Base-by-base conservation (phyloP, 2,329 filamentous ascomycete genomes). In the Neofusicoccum kwambonambiense region DNA sequence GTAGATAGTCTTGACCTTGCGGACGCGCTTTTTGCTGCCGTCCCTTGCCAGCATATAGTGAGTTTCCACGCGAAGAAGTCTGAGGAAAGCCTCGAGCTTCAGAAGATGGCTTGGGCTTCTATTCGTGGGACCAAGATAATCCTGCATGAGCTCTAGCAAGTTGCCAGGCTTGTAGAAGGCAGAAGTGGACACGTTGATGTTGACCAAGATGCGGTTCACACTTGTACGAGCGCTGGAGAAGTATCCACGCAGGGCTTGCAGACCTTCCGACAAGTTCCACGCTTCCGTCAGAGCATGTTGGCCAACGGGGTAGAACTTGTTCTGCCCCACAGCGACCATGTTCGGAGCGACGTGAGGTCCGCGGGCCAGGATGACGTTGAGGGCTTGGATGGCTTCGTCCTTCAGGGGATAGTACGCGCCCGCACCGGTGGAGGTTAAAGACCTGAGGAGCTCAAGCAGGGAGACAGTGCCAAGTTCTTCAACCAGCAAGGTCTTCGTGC, bases 201-300 rank as follows among this genome's bases (percentile, higher is more conserved):
- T 90, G 12, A 89, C 73, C 0, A 90, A 71, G 4, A 89, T 76
- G 3, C 86, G 80, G 44, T 81, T 82, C 13, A 85, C 84, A 2
- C 85, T 83, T 1, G 85, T 82, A 4, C 88, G 84, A 35, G 87
- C 83, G 69, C 86, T 89, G 11, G 86, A 79, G 70, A 85, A 89
- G 74, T 85, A 90, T 0, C 88, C 88, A 47, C 87, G 81, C 3
- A 87, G 73, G 0, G 86, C 86, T 54, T 84, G 78, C 0, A 90
- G 76, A 1, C 86, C 86, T 11, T 72, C 77, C 2, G 79, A 80
- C 1, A 89, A 78, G 35, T 79, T 70, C 3, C 71, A 70, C 0
- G 64, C 67, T 54, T 83, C 77, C 64, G 47, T 9, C 27, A 82
- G 70, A 0, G 80, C 78, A 67, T 83, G 87, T 64, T 83, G 82